Percentiles rank a stretch among this genome's conserved stretches.
Conservation (phyloP, 2,329 filamentous ascomycete genomes). For the Fusarium fracticaudum region DNA sequence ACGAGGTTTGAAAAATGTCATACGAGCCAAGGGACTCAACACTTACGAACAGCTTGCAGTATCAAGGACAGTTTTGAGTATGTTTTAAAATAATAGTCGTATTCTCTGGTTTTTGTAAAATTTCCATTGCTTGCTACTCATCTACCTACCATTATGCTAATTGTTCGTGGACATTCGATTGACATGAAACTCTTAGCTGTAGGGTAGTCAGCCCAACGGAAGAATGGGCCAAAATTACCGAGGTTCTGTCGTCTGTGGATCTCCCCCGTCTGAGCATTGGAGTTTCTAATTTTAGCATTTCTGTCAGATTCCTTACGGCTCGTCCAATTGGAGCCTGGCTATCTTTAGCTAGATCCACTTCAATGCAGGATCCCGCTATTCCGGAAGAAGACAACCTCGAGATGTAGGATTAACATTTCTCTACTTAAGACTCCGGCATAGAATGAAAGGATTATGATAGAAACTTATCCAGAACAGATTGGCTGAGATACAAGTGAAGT, state of each 20-base stretch:
- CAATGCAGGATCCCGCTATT: too few species aligned
- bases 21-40: accelerated
- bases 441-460: background rate
- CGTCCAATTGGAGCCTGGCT: background rate
- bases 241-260: background rate
- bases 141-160: accelerated
- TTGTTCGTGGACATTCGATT: accelerated
- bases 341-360: background rate
- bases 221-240: background rate
- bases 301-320: background rate
- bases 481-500: background rate
- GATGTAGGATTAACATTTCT: background rate
- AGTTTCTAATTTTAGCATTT: background rate
- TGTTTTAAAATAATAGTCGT: accelerated
- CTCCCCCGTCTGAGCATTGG: background rate
- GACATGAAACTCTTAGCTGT: accelerated
- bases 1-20: accelerated
- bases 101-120: background rate
- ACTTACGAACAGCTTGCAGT: accelerated
- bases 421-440: background rate
- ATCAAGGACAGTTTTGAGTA: background rate
- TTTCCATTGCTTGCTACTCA: accelerated
- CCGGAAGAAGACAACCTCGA: background rate
- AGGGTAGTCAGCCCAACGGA: background rate
- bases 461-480: too few species aligned